Evolutionary conservation across 768 basidiomycete genomes (phyloP).

Genomic region (Tulasnella sp.): DNA sequence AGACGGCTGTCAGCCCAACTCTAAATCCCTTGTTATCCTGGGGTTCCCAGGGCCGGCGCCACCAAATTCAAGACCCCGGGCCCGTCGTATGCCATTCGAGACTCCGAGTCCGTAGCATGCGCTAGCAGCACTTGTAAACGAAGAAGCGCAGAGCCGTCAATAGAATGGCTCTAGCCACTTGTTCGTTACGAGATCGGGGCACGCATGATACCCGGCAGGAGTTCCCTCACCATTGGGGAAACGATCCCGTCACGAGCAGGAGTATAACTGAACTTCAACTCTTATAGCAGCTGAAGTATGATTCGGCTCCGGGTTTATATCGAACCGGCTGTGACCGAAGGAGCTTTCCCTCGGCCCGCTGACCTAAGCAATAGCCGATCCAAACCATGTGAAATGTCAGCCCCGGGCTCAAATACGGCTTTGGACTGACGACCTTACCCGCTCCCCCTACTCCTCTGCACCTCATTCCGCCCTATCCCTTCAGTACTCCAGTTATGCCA

Average conservation of each 20-base stretch:
- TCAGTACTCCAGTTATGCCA: constrained; percentile 12
- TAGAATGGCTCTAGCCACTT: too few species aligned
- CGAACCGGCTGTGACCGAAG: neutral
- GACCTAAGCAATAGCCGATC: neutral
- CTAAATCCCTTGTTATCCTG: neutral
- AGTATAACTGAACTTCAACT: too few species aligned
- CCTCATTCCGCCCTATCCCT: neutral
- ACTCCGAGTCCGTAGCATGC: too few species aligned
- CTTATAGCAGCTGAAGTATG: too few species aligned
- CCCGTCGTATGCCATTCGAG: too few species aligned
- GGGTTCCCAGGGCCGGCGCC: neutral
- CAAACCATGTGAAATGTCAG: neutral
- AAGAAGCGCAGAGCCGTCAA: too few species aligned
- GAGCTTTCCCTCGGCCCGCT: neutral
- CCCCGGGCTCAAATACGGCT: neutral
- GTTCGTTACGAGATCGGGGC: too few species aligned
- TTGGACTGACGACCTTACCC: neutral
- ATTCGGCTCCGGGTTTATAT: neutral
- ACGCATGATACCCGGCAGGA: too few species aligned
- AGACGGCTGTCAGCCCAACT: neutral
- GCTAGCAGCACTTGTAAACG: too few species aligned
- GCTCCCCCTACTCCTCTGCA: neutral
- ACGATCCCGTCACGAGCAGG: too few species aligned
- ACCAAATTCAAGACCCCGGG: neutral
- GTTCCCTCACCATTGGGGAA: too few species aligned